A percentile compares a stretch with the other conserved stretches of the same genome.
Evolutionary conservation across 441 rosid species (phyloP).

Genomic region (Pelargonium citronellum): DNA sequence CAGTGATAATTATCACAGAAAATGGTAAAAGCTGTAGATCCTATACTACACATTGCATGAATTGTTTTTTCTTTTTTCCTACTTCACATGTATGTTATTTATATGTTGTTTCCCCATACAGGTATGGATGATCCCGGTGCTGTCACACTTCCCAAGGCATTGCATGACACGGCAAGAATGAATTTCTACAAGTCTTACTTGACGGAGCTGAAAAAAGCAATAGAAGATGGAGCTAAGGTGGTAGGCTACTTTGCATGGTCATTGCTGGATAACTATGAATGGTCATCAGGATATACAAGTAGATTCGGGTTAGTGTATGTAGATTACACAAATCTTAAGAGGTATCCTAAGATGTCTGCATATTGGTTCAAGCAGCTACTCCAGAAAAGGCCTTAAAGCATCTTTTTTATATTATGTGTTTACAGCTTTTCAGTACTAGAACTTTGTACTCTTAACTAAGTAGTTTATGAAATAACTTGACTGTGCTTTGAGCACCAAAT

Average conservation of each 20-base stretch:
- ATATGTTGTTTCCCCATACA: conserved; percentile 14
- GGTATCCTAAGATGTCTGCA: conserved; percentile 89
- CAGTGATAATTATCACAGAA: conserved; percentile 67
- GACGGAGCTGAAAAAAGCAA: conserved; percentile 74
- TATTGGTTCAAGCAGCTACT: conserved; percentile 75
- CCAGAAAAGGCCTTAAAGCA: conserved; percentile 14
- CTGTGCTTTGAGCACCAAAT: too few relatives aligned
- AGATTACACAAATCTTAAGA: conserved; percentile 55
- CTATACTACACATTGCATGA: too few relatives aligned
- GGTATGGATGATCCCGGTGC: conserved; percentile 76
- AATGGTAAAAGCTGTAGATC: conserved; percentile 46
- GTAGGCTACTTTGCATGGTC: conserved; percentile 91
- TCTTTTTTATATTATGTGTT: too few relatives aligned
- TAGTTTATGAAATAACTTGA: too few relatives aligned
- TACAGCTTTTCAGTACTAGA: too few relatives aligned
- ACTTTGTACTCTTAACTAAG: too few relatives aligned
- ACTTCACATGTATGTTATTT: neutral
- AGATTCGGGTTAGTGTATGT: conserved; percentile 89
- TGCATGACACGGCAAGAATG: conserved; percentile 71
- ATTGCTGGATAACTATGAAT: conserved; percentile 88
- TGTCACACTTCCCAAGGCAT: conserved; percentile 14
- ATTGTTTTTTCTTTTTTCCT: too few relatives aligned
- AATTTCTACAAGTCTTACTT: conserved; percentile 62
- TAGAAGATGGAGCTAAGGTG: conserved; percentile 74
- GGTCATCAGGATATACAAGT: conserved; percentile 86